These are phyloP conservation scores for Fusarium domesticum DNA, from an alignment of 2,329 filamentous ascomycete species.

Conservation along the genomic window DNA sequence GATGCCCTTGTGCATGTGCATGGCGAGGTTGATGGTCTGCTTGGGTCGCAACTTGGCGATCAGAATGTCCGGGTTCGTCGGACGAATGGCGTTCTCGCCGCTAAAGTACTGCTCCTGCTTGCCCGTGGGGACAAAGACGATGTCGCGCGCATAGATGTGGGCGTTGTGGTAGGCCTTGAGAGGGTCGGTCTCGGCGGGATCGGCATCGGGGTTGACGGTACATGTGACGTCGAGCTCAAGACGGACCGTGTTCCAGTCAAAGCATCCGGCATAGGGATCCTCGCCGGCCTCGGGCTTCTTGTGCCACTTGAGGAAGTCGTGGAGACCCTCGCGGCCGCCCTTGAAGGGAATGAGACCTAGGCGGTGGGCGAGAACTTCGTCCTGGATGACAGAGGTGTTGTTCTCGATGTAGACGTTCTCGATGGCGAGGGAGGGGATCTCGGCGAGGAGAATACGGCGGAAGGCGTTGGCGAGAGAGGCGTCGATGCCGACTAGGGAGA, in stretches of 20 bases:
- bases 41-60: slow-evolving; percentile 91
- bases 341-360: slow-evolving; percentile 88
- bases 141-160: slow-evolving; percentile 74
- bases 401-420: slow-evolving; percentile 91
- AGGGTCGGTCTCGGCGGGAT: slow-evolving; percentile 72
- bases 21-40: slow-evolving; percentile 79
- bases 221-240: slow-evolving; percentile 77
- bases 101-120: slow-evolving; percentile 68
- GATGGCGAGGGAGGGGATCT: slow-evolving; percentile 91
- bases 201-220: slow-evolving; percentile 71
- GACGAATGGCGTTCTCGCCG: slow-evolving; percentile 64
- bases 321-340: slow-evolving; percentile 71
- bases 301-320: slow-evolving; percentile 77
- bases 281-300: slow-evolving; percentile 65
- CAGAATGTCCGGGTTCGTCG: slow-evolving; percentile 88
- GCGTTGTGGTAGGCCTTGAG: slow-evolving; percentile 81
- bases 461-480: slow-evolving; percentile 95
- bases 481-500: slow-evolving; percentile 89
- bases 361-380: slow-evolving; percentile 89
- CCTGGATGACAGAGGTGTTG: slow-evolving; percentile 97
- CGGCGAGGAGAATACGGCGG: slow-evolving; percentile 89
- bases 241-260: slow-evolving; percentile 84
- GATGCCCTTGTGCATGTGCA: slow-evolving; percentile 94
- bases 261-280: slow-evolving; percentile 57
- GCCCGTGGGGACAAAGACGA: slow-evolving; percentile 74